Evolutionary conservation across 495 filamentous ascomycete species (phyloP).

Genomic region (Neurospora sp.): DNA sequence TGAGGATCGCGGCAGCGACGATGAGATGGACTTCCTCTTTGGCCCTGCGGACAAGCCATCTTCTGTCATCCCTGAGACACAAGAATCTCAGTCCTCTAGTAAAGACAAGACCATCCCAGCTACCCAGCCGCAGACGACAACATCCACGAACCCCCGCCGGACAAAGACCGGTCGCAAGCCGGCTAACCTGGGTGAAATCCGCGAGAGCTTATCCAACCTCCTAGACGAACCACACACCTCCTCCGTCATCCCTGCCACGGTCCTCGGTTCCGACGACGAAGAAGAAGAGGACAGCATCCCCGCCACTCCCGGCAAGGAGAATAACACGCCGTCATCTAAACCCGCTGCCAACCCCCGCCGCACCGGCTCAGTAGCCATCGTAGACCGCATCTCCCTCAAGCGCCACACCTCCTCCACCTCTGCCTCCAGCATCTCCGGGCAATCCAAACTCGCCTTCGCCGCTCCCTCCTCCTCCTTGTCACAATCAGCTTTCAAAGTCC

Average conservation of each 20-base stretch:
- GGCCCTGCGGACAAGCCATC: conserved; percentile 35
- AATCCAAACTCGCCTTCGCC: conserved; percentile 49
- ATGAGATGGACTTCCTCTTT: conserved; percentile 67
- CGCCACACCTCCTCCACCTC: conserved; percentile 41
- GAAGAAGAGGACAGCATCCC: conserved; percentile 3
- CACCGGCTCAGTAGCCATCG: conserved; percentile 39
- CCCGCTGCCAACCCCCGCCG: conserved; percentile 18
- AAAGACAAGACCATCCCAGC: conserved; percentile 30
- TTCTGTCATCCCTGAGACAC: conserved; percentile 5
- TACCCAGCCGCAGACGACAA: conserved; percentile 29
- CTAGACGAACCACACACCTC: conserved; percentile 52
- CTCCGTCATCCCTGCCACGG: conserved; percentile 37
- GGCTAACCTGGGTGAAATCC: conserved; percentile 63
- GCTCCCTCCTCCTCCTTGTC: conserved; percentile 19
- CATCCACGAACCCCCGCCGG: conserved; percentile 51
- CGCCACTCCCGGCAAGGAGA: neutral
- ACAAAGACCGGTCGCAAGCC: conserved; percentile 52
- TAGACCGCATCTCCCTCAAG: conserved; percentile 76
- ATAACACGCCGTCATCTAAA: too few relatives aligned
- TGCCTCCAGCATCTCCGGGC: conserved; percentile 17
- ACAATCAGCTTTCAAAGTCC: conserved; percentile 50
- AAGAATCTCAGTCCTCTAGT: conserved; percentile 29
- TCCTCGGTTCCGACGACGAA: conserved; percentile 31
- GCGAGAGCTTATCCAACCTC: conserved; percentile 68
- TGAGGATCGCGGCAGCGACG: conserved; percentile 71